Evolutionary conservation across 2,329 filamentous ascomycete species (phyloP).

Genomic region (Talaromyces atroroseus): DNA sequence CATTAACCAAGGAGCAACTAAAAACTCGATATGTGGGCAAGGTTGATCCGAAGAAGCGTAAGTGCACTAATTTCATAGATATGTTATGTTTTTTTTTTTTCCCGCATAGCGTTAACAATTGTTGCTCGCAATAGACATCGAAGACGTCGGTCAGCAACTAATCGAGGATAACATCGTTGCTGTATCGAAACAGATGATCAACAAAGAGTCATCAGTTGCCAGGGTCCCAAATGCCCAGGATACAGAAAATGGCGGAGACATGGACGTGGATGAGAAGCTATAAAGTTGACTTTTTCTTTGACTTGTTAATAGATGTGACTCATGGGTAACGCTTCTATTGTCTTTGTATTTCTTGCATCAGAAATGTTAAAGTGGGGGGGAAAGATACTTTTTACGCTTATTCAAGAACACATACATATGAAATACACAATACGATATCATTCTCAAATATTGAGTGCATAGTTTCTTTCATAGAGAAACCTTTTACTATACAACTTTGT

Average conservation of each 20-base stretch:
- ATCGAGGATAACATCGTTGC: conserved; percentile 99
- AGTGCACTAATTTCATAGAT: conserved; percentile 16
- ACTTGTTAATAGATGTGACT: conserved; percentile 2
- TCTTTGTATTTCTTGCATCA: not conserved
- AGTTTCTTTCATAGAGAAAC: not conserved
- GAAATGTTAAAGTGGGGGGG: not conserved
- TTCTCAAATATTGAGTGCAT: not conserved
- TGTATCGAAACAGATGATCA: conserved; percentile 98
- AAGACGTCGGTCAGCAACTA: conserved; percentile 90
- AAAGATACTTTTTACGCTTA: not conserved
- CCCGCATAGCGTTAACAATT: not conserved
- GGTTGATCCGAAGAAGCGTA: conserved; percentile 95
- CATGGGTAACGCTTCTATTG: not conserved
- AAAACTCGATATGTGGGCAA: conserved; percentile 99
- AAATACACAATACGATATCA: not conserved
- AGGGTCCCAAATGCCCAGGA: conserved; percentile 47
- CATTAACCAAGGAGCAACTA: conserved; percentile 92
- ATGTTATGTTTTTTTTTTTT: not conserved
- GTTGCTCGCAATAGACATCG: conserved; percentile 55
- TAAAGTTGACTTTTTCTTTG: conserved; percentile 18
- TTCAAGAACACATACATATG: not conserved
- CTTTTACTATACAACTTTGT: not conserved
- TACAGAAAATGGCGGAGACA: conserved; percentile 46
- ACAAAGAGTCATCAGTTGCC: conserved; percentile 94
- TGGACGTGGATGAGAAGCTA: conserved; percentile 65